phyloP scores from a whole-genome alignment of 148 eudicot species.

The Gaultheria prostrata region DNA sequence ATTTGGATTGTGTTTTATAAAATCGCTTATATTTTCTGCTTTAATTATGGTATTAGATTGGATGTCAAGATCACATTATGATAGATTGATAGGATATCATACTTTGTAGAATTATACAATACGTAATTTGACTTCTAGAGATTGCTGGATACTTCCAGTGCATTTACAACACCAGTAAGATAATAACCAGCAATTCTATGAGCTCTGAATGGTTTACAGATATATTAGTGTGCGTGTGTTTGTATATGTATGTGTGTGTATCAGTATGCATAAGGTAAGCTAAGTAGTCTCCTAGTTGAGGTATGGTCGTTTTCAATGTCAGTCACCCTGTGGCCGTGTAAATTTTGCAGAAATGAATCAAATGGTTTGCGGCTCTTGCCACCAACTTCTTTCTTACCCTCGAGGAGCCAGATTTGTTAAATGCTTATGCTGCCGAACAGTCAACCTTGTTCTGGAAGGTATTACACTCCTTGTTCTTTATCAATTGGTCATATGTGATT shows the following conservation, averaged over 20 bases:
- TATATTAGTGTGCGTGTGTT: neutral
- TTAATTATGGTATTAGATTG: too few species aligned
- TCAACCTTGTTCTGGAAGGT: constrained; percentile 89
- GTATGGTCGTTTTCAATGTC: neutral
- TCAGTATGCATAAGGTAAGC: neutral
- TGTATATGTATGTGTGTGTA: neutral
- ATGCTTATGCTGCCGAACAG: constrained; percentile 75
- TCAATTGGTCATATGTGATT: neutral
- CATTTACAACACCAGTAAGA: neutral
- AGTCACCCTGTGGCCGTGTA: constrained; percentile 7
- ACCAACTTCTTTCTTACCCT: constrained; percentile 64
- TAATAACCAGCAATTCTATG: neutral
- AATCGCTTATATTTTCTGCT: too few species aligned
- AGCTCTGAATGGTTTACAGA: neutral
- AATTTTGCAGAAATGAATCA: constrained; percentile 62
- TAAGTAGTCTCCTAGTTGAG: neutral
- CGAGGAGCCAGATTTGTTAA: constrained; percentile 65
- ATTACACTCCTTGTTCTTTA: neutral
- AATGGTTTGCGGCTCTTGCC: constrained; percentile 92
- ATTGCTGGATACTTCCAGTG: neutral
- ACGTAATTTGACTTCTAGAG: neutral
- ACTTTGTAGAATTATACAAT: neutral
- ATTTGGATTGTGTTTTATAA: too few species aligned
- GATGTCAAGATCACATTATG: too few species aligned
- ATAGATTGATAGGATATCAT: neutral